Evolutionary conservation across 345 rosid species (phyloP).

Genomic region (Durio zibethinus): DNA sequence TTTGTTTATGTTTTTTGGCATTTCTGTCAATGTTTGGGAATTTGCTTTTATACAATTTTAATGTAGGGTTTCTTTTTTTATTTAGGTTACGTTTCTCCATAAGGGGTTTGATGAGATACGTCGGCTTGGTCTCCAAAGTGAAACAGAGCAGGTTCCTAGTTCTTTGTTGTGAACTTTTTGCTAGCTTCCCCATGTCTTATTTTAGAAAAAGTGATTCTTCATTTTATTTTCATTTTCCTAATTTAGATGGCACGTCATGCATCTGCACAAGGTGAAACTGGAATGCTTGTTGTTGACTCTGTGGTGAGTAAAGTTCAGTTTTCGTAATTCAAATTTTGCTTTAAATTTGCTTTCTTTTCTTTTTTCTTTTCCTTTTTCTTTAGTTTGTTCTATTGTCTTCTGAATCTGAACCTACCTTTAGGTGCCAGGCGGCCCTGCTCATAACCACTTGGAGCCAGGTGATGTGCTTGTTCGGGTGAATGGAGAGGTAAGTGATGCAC

Average conservation of each 20-base stretch:
- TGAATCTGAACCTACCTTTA: constrained; percentile 33
- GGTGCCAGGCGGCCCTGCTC: constrained; percentile 97
- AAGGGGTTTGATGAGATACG: constrained; percentile 98
- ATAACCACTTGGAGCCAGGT: constrained; percentile 80
- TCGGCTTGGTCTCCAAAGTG: constrained; percentile 82
- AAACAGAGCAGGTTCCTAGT: constrained; percentile 80
- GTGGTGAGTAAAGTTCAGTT: constrained; percentile 51
- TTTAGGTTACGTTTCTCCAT: constrained; percentile 77
- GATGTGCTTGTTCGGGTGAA: constrained; percentile 92
- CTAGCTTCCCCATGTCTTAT: constrained; percentile 5
- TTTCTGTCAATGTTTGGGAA: neutral
- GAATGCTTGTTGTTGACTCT: constrained; percentile 95
- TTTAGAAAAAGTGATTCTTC: neutral
- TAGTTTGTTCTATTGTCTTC: neutral
- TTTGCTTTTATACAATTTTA: neutral
- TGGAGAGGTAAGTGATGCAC: constrained; percentile 59
- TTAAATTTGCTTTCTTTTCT: neutral
- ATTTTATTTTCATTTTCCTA: constrained; percentile 18
- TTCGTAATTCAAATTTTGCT: neutral
- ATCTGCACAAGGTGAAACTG: constrained; percentile 77
- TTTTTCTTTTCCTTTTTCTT: neutral
- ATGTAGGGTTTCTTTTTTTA: constrained; percentile 10
- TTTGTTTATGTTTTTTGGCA: neutral
- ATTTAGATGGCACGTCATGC: constrained; percentile 77
- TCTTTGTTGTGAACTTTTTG: neutral